A percentile compares a stretch with the other conserved stretches of the same genome.
Conservation (phyloP, 225 moss, liverwort and hornwort genomes). For the Straminergon stramineum region DNA sequence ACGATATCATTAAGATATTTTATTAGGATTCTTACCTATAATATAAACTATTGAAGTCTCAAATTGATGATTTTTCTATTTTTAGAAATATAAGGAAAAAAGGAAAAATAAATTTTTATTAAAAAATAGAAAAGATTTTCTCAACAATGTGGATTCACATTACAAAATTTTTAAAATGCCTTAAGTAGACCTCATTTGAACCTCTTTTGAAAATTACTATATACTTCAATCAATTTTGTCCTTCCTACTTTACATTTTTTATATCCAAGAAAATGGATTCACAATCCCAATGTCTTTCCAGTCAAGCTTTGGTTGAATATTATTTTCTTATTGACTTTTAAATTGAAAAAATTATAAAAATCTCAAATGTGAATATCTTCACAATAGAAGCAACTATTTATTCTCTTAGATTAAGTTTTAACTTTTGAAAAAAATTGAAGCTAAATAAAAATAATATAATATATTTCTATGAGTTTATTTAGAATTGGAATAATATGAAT, state of each 20-base stretch:
- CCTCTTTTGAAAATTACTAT: too few species aligned
- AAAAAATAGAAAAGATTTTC: background rate
- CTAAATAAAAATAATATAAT: background rate
- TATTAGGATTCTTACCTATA: too few species aligned
- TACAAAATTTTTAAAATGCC: background rate
- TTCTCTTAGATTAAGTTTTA: background rate
- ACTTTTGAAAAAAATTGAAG: too few species aligned
- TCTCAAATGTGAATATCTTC: background rate
- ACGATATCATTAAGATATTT: fast-evolving
- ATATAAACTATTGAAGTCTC: background rate
- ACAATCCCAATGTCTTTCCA: background rate
- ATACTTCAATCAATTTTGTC: too few species aligned
- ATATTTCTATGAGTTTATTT: background rate
- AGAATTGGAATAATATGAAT: background rate
- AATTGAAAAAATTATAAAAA: background rate
- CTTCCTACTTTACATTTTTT: too few species aligned
- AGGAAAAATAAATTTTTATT: too few species aligned
- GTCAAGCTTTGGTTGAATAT: fast-evolving
- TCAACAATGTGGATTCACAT: background rate
- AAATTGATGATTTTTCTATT: background rate
- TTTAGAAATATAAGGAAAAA: too few species aligned
- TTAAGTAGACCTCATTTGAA: background rate
- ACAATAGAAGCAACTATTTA: background rate
- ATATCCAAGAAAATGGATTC: background rate
- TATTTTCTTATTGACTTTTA: too few species aligned